These are phyloP conservation scores for Aspergillus fumigatiaffinis DNA, from an alignment of 2,329 filamentous ascomycete species.

Conservation along the genomic window DNA sequence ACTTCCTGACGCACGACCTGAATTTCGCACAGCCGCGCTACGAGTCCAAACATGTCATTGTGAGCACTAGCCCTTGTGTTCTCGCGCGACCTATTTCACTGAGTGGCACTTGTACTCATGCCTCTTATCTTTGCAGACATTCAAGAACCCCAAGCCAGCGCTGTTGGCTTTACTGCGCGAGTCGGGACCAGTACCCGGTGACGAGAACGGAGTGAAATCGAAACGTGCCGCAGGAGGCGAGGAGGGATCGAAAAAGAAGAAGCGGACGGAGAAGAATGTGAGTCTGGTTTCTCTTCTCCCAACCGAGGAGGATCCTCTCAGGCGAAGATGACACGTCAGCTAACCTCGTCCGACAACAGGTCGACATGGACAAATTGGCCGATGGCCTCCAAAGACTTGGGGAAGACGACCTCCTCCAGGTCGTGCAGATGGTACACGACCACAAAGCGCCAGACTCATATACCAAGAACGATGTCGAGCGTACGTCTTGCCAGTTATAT, in stretches of 20 bases:
- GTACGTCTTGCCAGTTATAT: constrained; percentile 52
- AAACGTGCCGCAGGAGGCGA: constrained; percentile 57
- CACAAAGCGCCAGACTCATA: constrained; percentile 93
- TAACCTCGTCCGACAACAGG: constrained; percentile 29
- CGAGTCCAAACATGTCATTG: constrained; percentile 73
- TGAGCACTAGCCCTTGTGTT: constrained; percentile 36
- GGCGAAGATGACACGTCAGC: not conserved
- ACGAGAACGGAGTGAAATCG: constrained; percentile 59
- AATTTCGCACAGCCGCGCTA: constrained; percentile 83
- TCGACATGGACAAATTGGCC: constrained; percentile 95
- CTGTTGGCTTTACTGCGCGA: constrained; percentile 75
- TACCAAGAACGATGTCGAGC: constrained; percentile 94
- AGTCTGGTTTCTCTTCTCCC: constrained; percentile 11
- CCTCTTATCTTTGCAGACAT: constrained; percentile 48
- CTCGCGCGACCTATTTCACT: not conserved
- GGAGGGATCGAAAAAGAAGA: constrained; percentile 71
- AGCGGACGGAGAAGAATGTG: constrained; percentile 60
- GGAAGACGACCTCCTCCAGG: constrained; percentile 89
- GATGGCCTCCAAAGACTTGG: constrained; percentile 82
- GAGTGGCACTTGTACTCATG: not conserved
- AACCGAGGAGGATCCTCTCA: not conserved
- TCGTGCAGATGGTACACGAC: constrained; percentile 97
- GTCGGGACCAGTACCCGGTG: constrained; percentile 77
- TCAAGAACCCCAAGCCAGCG: constrained; percentile 90
- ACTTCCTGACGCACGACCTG: constrained; percentile 77